Evolutionary conservation across 495 filamentous ascomycete species (phyloP).

Genomic region (Daldinia bambusicola): DNA sequence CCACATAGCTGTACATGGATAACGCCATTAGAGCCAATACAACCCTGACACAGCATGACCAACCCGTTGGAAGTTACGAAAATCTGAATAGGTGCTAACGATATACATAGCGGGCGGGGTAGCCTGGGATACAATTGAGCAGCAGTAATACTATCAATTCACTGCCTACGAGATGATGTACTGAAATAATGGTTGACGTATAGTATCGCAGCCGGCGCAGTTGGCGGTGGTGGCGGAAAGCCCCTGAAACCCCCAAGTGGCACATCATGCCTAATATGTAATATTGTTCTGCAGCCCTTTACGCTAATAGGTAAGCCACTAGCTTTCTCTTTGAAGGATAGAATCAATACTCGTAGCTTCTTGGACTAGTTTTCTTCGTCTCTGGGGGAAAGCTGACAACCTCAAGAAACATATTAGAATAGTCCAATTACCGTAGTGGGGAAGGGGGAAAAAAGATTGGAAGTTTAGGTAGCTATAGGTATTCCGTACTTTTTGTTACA

Average conservation of each 20-base stretch:
- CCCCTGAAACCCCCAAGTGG: neutral
- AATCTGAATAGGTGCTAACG: neutral
- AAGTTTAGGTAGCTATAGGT: neutral
- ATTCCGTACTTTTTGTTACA: neutral
- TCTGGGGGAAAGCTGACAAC: neutral
- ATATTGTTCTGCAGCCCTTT: neutral
- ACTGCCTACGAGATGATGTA: conserved; percentile 7
- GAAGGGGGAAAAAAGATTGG: neutral
- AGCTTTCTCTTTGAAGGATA: too few species aligned
- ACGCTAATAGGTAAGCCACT: neutral
- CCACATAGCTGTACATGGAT: conserved; percentile 10
- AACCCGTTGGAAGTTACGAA: neutral
- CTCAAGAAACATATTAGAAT: neutral
- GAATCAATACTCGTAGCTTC: neutral
- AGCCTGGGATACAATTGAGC: conserved; percentile 14
- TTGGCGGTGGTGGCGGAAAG: conserved; percentile 2
- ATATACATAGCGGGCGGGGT: conserved; percentile 10
- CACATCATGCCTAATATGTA: conserved; percentile 4
- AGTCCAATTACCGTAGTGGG: neutral
- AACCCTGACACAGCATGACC: conserved; percentile 23
- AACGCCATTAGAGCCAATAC: conserved; percentile 15
- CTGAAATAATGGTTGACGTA: neutral
- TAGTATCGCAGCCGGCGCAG: neutral
- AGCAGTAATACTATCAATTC: conserved; percentile 10
- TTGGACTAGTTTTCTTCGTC: neutral